These are phyloP conservation scores for Mrakiaceae sp. DNA, from an alignment of 1,284 basidiomycete genomes.

Conservation along the genomic window DNA sequence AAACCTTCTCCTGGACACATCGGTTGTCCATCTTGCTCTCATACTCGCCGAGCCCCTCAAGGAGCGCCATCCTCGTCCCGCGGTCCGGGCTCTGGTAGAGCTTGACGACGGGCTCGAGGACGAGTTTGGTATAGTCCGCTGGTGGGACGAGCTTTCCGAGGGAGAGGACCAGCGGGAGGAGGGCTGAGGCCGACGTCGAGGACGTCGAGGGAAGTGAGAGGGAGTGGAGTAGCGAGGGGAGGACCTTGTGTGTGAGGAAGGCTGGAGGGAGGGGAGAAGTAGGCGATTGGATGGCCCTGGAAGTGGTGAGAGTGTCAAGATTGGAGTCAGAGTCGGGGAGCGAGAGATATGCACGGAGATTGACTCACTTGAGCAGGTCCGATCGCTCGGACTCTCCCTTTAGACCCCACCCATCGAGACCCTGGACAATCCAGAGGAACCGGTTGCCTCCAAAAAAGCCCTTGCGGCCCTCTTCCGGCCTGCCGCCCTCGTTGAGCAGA, in stretches of 20 bases:
- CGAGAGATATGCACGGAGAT: neutral
- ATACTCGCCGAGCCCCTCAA: constrained; percentile 76
- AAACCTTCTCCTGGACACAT: constrained; percentile 75
- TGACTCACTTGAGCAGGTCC: constrained; percentile 51
- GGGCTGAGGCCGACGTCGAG: constrained; percentile 63
- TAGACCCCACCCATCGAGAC: constrained; percentile 78
- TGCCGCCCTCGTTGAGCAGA: constrained; percentile 68
- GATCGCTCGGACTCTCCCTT: constrained; percentile 71
- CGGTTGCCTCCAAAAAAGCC: constrained; percentile 81
- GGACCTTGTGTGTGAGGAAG: constrained; percentile 72
- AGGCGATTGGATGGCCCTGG: constrained; percentile 66
- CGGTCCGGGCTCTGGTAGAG: constrained; percentile 80
- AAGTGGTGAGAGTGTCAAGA: neutral
- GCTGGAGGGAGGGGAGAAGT: constrained; percentile 70
- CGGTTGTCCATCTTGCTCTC: constrained; percentile 77
- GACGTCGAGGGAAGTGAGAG: constrained; percentile 74
- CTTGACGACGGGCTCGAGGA: constrained; percentile 68
- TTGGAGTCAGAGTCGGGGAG: neutral
- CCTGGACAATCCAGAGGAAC: constrained; percentile 71
- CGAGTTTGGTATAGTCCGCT: constrained; percentile 56
- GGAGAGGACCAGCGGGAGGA: constrained; percentile 69
- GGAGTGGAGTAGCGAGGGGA: constrained; percentile 76
- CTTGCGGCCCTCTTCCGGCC: constrained; percentile 39
- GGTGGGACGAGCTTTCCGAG: constrained; percentile 62
- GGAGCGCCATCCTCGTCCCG: constrained; percentile 82